A percentile compares a stretch with the other conserved stretches of the same genome.
These are phyloP conservation scores for Arabidopsis suecica DNA, from an alignment of 345 rosid genomes.

Conservation along the genomic window DNA sequence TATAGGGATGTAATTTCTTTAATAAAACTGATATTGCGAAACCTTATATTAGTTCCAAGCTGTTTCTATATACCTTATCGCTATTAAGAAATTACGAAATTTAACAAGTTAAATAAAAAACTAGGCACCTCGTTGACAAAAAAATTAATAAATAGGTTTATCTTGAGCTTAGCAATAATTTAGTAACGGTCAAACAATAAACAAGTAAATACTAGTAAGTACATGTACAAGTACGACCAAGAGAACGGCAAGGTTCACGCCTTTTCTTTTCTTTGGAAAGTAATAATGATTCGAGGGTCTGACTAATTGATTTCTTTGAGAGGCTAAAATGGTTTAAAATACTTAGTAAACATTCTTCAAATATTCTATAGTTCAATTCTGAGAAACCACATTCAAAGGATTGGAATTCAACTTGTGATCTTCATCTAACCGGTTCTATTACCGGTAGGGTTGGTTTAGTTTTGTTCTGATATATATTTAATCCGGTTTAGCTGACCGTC, in stretches of 20 bases:
- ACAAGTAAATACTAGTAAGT: not conserved
- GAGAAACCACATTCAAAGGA: not conserved
- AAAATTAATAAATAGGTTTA: not conserved
- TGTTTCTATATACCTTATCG: not conserved
- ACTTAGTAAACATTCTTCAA: constrained; percentile 1
- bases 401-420: not conserved
- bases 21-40: not conserved
- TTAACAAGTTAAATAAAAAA: not conserved
- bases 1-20: not conserved
- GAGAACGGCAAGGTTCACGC: constrained; percentile 33
- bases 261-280: constrained; percentile 6
- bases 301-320: not conserved
- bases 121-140: constrained; percentile 10
- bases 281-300: not conserved
- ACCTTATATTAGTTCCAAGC: not conserved
- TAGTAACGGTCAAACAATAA: constrained; percentile 13
- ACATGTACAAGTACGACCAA: not conserved
- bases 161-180: not conserved
- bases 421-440: not conserved
- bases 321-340: not conserved
- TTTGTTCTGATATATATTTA: not conserved
- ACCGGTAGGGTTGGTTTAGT: not conserved
- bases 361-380: not conserved
- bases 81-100: not conserved
- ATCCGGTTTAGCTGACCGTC: not conserved